Base-by-base conservation (phyloP, 1,284 basidiomycete genomes). In the Ceratobasidium sp. region DNA sequence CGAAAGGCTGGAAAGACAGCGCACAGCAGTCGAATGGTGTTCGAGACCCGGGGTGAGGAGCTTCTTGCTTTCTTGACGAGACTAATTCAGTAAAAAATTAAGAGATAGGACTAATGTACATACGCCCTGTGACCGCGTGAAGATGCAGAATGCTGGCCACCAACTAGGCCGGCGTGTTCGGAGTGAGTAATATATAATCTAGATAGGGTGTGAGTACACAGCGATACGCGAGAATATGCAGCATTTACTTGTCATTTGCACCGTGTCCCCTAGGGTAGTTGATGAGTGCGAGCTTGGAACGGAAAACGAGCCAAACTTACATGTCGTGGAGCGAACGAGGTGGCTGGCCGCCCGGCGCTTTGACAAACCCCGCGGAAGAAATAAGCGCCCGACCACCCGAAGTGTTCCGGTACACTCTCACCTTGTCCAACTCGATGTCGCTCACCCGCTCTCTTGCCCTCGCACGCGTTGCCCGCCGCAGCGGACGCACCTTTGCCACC, bases 21-120 rank as follows among this genome's bases (percentile, higher is more conserved):
- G 96, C 92, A 81, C 97, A 99, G 82, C 93, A 97, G 85, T 98
- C 96, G 81, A 94, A 96, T 7, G 95, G 93, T 0, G 94, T 94
- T 78, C 87, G 87, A 77, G 88, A 86, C 78, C 87, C 90, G 69
- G 90, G 88, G 83, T 90, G 88, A 12, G 89, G 88, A 50, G 88
- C 90, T 83, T 93, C 89, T 33, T 87, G 86, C 82, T 94, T 95
- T 74, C 92, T 94, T 81, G 65, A 52, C 59, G 14, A 54, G 74
- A 57, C n/a, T 66, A 79, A 52, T 52, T 55, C 66, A 44, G 12
- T 55, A 67, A 46, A 54, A 18, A 14, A 6, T 20, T 30, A 46
- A 46, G 33, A 27, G 41, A 44, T 35, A 27, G 38, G 33, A 5
- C 1, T 30, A n/a, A 1, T 54, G 46, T 44, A 87, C 91, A 78